A percentile compares a stretch with the other conserved stretches of the same genome.
These are phyloP conservation scores for Penicillium sp. DNA, from an alignment of 2,329 filamentous ascomycete species.

Conservation along the genomic window DNA sequence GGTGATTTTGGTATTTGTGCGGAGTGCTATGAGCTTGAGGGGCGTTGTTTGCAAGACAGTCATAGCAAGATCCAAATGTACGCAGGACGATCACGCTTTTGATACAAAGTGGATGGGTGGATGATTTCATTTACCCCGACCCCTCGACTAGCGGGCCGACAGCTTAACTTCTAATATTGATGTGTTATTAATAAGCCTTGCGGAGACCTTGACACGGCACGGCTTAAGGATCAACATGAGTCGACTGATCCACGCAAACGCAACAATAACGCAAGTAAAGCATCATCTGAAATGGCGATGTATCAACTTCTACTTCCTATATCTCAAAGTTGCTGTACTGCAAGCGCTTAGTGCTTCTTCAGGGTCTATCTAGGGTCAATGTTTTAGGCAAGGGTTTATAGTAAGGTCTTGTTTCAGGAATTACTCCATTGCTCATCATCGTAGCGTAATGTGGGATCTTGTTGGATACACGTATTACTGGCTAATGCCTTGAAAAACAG, in stretches of 20 bases:
- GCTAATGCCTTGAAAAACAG: background rate
- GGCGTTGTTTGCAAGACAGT: too few relatives aligned
- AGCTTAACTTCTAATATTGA: too few relatives aligned
- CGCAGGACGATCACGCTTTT: too few relatives aligned
- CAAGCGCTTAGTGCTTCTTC: background rate
- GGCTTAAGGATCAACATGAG: too few relatives aligned
- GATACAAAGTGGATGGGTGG: too few relatives aligned
- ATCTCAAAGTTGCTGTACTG: constrained; percentile 2
- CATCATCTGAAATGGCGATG: constrained; percentile 4
- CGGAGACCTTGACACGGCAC: too few relatives aligned
- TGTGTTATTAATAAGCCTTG: too few relatives aligned
- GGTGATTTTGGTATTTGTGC: background rate
- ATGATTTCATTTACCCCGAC: too few relatives aligned
- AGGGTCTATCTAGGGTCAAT: constrained; percentile 1
- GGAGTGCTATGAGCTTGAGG: background rate
- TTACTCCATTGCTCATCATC: background rate
- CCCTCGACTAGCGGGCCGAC: too few relatives aligned
- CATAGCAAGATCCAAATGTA: too few relatives aligned
- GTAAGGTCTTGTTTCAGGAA: constrained; percentile 1
- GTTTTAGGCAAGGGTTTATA: constrained; percentile 5
- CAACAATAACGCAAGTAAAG: background rate
- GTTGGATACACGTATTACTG: constrained; percentile 6
- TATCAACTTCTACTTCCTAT: constrained; percentile 3
- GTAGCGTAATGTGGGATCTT: background rate
- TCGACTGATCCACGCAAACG: constrained; percentile 1